Evolutionary conservation across 1,139 yeast species (phyloP).

Genomic region (Sugiyamaella pinicola): DNA sequence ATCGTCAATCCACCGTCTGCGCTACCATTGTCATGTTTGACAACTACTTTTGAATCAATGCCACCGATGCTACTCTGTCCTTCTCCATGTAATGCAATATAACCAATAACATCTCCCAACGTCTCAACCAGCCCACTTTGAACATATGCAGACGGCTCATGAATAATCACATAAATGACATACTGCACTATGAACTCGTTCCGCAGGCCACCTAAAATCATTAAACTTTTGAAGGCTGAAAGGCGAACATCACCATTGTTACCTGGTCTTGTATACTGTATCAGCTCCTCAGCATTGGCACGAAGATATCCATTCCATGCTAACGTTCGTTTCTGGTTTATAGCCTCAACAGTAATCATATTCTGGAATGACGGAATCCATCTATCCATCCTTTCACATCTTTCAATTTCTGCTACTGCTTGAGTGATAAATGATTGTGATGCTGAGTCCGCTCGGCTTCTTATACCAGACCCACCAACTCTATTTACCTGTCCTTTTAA

Average conservation of each 20-base stretch:
- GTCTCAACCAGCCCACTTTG: constrained; percentile 53
- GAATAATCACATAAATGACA: constrained; percentile 58
- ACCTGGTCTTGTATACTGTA: constrained; percentile 54
- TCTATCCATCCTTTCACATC: constrained; percentile 78
- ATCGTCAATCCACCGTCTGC: constrained; percentile 23
- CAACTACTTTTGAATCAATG: not conserved
- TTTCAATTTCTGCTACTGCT: constrained; percentile 62
- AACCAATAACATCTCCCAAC: constrained; percentile 58
- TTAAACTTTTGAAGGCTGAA: constrained; percentile 69
- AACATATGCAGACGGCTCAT: constrained; percentile 59
- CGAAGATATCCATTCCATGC: constrained; percentile 59
- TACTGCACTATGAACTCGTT: constrained; percentile 62
- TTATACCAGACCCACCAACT: constrained; percentile 5
- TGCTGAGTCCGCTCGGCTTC: constrained; percentile 4
- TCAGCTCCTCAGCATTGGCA: constrained; percentile 53
- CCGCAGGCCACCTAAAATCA: constrained; percentile 75
- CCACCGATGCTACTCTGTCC: constrained; percentile 16
- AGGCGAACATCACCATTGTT: constrained; percentile 57
- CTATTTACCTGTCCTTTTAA: constrained; percentile 34
- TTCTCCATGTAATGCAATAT: constrained; percentile 68
- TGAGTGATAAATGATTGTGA: constrained; percentile 44
- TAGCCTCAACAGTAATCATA: constrained; percentile 58
- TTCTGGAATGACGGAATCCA: constrained; percentile 81
- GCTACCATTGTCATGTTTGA: constrained; percentile 44
- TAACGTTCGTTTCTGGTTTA: constrained; percentile 60